These are phyloP conservation scores for Epichloe typhina DNA, from an alignment of 2,329 filamentous ascomycete genomes.

Conservation along the genomic window DNA sequence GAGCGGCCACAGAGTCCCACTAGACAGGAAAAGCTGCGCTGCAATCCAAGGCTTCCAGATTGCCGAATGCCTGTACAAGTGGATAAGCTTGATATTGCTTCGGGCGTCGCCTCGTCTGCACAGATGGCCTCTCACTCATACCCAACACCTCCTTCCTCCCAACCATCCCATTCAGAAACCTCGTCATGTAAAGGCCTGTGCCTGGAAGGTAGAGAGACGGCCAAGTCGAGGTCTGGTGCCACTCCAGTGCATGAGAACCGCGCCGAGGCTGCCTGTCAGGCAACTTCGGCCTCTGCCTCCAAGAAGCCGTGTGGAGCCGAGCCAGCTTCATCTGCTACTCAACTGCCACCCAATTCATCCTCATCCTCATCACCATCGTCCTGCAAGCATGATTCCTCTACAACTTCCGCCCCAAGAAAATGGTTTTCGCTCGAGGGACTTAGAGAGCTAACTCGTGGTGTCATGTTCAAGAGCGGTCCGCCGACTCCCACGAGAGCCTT, in stretches of 20 bases:
- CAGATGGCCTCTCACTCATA: slow-evolving; percentile 25
- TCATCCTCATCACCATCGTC: slow-evolving; percentile 19
- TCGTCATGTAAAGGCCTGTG: slow-evolving; percentile 17
- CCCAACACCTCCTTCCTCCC: slow-evolving; percentile 45
- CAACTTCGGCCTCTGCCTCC: background rate
- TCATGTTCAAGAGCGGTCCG: slow-evolving; percentile 74
- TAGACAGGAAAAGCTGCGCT: slow-evolving; percentile 13
- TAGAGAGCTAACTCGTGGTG: slow-evolving; percentile 76
- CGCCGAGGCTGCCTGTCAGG: background rate
- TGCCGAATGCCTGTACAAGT: slow-evolving; percentile 3
- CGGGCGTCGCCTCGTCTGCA: slow-evolving; percentile 12
- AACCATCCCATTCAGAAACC: slow-evolving; percentile 25
- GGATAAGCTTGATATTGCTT: slow-evolving; percentile 10
- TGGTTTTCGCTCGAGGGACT: slow-evolving; percentile 55
- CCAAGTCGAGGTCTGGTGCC: slow-evolving; percentile 6
- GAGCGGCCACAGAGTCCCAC: slow-evolving; percentile 13
- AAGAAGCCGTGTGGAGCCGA: background rate
- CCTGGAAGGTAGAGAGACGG: slow-evolving; percentile 13
- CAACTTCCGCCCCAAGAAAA: slow-evolving; percentile 29
- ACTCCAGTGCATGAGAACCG: background rate
- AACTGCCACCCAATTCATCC: background rate
- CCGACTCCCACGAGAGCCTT: slow-evolving; percentile 81
- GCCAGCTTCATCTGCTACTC: slow-evolving; percentile 1
- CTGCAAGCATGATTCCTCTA: slow-evolving; percentile 30
- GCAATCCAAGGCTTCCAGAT: slow-evolving; percentile 10